These are phyloP conservation scores for Millerozyma acaciae DNA, from an alignment of 805 yeast genomes.

Conservation along the genomic window DNA sequence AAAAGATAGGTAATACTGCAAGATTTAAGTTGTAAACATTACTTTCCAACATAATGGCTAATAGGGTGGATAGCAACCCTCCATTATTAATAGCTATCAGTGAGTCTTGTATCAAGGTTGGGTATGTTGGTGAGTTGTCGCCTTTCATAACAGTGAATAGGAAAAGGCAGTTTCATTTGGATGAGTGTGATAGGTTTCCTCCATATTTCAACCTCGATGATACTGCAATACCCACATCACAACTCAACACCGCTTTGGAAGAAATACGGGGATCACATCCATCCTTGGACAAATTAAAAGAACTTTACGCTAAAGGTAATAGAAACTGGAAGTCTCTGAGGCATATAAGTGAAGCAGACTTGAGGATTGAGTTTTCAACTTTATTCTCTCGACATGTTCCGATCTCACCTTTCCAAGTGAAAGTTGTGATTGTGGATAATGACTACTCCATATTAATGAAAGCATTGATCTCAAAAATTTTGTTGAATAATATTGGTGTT, in stretches of 20 bases:
- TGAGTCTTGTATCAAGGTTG: conserved; percentile 16
- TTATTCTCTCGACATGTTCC: conserved; percentile 11
- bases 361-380: conserved; percentile 11
- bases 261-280: background rate
- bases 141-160: conserved; percentile 11
- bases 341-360: conserved; percentile 3
- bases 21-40: too few relatives aligned
- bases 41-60: background rate
- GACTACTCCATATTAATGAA: conserved; percentile 14
- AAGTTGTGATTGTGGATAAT: conserved; percentile 19
- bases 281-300: conserved; percentile 4
- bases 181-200: conserved; percentile 10
- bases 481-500: conserved; percentile 20
- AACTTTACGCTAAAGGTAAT: conserved; percentile 9
- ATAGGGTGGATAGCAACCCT: too few relatives aligned
- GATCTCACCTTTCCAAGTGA: conserved; percentile 17
- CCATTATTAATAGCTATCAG: background rate
- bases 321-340: conserved; percentile 5
- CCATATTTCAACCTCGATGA: conserved; percentile 18
- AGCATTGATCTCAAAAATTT: conserved; percentile 12
- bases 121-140: conserved; percentile 22
- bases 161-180: background rate
- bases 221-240: conserved; percentile 14
- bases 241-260: conserved; percentile 7
- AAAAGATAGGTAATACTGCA: too few relatives aligned